Evolutionary conservation across 352 stramenopile genomes (phyloP), one percentile per base, ranked within the genome.

Genomic region (Pythium biforme): DNA sequence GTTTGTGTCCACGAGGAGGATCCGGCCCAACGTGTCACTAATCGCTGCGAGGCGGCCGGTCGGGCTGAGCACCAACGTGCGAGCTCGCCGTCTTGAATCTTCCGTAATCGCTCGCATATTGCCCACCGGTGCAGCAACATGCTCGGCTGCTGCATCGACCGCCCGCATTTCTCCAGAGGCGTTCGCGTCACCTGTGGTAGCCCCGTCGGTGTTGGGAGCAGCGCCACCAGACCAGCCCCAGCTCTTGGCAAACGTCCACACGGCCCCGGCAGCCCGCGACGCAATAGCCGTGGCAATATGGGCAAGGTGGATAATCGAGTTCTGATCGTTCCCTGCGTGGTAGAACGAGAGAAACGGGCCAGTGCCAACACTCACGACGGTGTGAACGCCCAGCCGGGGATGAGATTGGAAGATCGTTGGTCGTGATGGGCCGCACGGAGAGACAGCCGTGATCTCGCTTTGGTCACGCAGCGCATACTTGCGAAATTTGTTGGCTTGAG

Each of bases 401-500:
- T 95, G 86, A 1, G 79, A 89, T 67, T 95, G 86, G 56, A 95
- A 95, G 45, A 95, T 89, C 23, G 83, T 89, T 9, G 83, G 81
- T 6, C 79, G 69, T 11, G 86, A 77, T 19, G 79, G 64, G 15
- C 81, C 80, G 59, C 86, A 95, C 3, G 86, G 79, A 1, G 85
- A 52, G 3, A 81, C 81, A 31, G 77, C 63, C n/a, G 83, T 52
- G 11, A 91, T 73, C n/a, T 90, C 72, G 7, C 72, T 66, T 50
- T 93, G 86, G 27, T 90, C 79, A n/a, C 79, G 79, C 5, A 93
- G 66, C 26, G 65, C 74, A 41, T 93, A 95, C 59, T 95, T 95
- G 51, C 84, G 75, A 39, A 93, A 90, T 61, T 90, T 92, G 63
- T 72, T 86, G 19, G 73, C 84, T 59, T 93, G 82, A 0, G 80